These are phyloP conservation scores for Didymella pomorum DNA, from an alignment of 2,329 filamentous ascomycete genomes.

Conservation along the genomic window DNA sequence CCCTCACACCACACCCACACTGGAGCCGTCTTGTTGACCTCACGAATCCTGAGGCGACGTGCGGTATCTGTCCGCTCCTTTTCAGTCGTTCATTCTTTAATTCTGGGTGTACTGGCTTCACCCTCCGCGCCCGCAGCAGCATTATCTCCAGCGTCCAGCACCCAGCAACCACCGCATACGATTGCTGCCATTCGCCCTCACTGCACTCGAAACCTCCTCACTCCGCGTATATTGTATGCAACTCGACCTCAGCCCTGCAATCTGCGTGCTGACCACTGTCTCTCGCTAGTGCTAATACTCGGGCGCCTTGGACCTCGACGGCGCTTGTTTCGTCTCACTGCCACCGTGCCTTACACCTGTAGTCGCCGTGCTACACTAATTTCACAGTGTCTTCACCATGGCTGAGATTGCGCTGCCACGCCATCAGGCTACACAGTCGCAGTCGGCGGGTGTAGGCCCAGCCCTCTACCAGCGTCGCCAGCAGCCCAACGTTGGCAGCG, in stretches of 20 bases:
- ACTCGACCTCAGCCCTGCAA: conserved; percentile 26
- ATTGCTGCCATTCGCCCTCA: conserved; percentile 10
- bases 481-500: conserved; percentile 42
- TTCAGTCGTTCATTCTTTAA: conserved; percentile 47
- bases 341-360: conserved; percentile 42
- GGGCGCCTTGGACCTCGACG: conserved; percentile 44
- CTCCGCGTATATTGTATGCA: conserved; percentile 38
- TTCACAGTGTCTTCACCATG: conserved; percentile 42
- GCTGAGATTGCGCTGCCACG: conserved; percentile 51
- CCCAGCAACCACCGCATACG: conserved; percentile 15
- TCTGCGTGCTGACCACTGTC: conserved; percentile 43
- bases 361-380: conserved; percentile 25
- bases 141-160: conserved; percentile 19
- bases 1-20: conserved; percentile 26
- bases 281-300: conserved; percentile 42
- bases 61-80: conserved; percentile 51
- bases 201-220: conserved; percentile 3
- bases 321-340: conserved; percentile 52
- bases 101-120: conserved; percentile 50
- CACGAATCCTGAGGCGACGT: conserved; percentile 37
- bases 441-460: conserved; percentile 45
- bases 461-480: conserved; percentile 50
- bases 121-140: conserved; percentile 29
- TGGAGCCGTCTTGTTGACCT: conserved; percentile 48
- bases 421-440: conserved; percentile 51